Percentiles rank a stretch among this genome's conserved stretches.
phyloP scores from a whole-genome alignment of 1,284 basidiomycete species.

The Cryptococcus hybrid region DNA sequence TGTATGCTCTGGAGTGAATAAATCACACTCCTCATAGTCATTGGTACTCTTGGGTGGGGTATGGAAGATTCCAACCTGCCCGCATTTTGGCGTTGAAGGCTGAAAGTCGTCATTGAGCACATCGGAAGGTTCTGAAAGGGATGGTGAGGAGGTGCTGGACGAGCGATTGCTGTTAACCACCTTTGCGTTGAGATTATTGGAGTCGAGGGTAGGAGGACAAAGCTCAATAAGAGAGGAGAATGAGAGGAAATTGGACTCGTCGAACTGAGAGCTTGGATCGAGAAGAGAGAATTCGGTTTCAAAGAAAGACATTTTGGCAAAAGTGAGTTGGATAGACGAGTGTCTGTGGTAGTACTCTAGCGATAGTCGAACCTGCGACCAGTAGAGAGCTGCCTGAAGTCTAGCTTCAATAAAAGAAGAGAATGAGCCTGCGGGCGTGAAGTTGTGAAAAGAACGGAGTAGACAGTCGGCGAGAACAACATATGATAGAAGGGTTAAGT shows the following conservation, averaged over 20 bases:
- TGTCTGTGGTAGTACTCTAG: neutral
- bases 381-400: neutral
- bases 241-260: conserved; percentile 30
- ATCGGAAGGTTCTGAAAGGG: conserved; percentile 24
- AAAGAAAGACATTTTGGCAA: conserved; percentile 29
- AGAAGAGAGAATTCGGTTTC: conserved; percentile 28
- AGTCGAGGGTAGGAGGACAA: conserved; percentile 3
- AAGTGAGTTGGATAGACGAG: conserved; percentile 2
- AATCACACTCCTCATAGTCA: conserved; percentile 1
- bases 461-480: too few species aligned
- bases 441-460: too few species aligned
- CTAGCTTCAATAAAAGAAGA: conserved; percentile 31
- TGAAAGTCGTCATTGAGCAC: conserved; percentile 20
- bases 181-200: conserved; percentile 3
- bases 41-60: conserved; percentile 17
- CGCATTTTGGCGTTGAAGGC: conserved; percentile 9
- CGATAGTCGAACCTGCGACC: too few species aligned
- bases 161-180: conserved; percentile 7
- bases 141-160: conserved; percentile 20
- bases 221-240: conserved; percentile 37
- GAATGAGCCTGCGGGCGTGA: conserved; percentile 17
- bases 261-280: conserved; percentile 24
- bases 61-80: conserved; percentile 30
- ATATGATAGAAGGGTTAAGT: too few species aligned
- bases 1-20: conserved; percentile 2